A percentile compares a stretch with the other conserved stretches of the same genome.
Evolutionary conservation across 768 basidiomycete genomes (phyloP).

Genomic region (Suillus occidentalis): DNA sequence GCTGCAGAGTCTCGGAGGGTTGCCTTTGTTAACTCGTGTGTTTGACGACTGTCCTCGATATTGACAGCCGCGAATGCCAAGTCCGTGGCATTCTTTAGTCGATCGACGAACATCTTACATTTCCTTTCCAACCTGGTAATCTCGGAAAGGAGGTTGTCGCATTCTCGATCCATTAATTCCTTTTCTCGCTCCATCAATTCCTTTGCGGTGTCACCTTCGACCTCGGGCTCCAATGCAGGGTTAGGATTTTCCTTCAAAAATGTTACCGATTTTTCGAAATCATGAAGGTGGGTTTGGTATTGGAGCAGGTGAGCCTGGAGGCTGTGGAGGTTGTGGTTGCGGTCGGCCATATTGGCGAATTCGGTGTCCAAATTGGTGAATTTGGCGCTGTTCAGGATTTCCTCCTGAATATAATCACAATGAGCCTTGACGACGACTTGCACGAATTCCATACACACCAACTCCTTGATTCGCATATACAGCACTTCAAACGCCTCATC

Average conservation of each 20-base stretch:
- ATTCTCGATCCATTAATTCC: constrained; percentile 18
- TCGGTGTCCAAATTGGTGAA: constrained; percentile 39
- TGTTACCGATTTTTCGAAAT: constrained; percentile 45
- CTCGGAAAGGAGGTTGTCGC: constrained; percentile 36
- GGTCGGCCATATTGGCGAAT: constrained; percentile 44
- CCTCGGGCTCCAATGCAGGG: constrained; percentile 26
- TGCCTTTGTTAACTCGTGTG: constrained; percentile 43
- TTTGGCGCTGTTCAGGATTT: constrained; percentile 32
- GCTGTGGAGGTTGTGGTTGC: constrained; percentile 54
- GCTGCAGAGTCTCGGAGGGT: constrained; percentile 42
- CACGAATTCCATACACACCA: constrained; percentile 39
- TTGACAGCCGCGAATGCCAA: constrained; percentile 59
- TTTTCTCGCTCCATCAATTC: constrained; percentile 10
- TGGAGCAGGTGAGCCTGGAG: constrained; percentile 52
- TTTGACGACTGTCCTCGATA: constrained; percentile 54
- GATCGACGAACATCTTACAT: constrained; percentile 27
- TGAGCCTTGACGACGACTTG: background rate
- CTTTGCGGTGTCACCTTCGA: background rate
- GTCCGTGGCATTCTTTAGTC: constrained; percentile 33
- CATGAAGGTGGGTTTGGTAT: constrained; percentile 46
- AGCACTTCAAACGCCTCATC: constrained; percentile 50
- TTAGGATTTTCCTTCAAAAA: constrained; percentile 47
- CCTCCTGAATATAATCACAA: background rate
- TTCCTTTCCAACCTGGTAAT: constrained; percentile 40
- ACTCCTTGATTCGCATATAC: constrained; percentile 44